Evolutionary conservation across 257 asterid genomes (phyloP).

Genomic region (Plantago elongata): DNA sequence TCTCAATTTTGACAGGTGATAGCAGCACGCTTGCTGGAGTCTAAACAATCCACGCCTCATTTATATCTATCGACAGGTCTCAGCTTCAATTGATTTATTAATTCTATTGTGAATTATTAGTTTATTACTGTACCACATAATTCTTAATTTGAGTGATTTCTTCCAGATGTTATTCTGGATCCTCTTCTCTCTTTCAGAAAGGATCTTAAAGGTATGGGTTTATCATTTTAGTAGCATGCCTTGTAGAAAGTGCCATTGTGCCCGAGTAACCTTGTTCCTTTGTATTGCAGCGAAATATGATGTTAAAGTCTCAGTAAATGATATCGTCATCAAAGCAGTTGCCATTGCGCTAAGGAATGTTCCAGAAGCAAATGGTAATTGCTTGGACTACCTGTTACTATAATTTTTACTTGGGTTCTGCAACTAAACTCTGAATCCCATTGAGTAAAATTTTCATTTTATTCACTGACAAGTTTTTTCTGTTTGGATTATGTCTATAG

Average conservation of each 20-base stretch:
- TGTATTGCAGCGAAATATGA: conserved; percentile 67
- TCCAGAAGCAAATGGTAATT: conserved; percentile 93
- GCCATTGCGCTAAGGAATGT: conserved; percentile 83
- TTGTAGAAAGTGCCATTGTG: conserved; percentile 19
- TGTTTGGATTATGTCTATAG: too few relatives aligned
- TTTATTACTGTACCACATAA: conserved; percentile 19
- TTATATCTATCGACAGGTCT: conserved; percentile 88
- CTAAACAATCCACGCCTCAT: conserved; percentile 94
- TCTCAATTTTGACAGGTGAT: conserved; percentile 55
- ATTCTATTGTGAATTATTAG: conserved; percentile 14
- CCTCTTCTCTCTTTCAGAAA: conserved; percentile 91
- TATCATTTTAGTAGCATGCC: conserved; percentile 16
- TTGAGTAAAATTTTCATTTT: too few relatives aligned
- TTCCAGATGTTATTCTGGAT: conserved; percentile 85
- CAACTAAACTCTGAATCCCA: too few relatives aligned
- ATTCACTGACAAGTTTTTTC: too few relatives aligned
- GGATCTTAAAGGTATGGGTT: conserved; percentile 78
- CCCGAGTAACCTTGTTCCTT: conserved; percentile 19
- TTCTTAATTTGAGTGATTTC: conserved; percentile 26
- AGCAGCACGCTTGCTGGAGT: conserved; percentile 90
- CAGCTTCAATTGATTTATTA: conserved; percentile 14
- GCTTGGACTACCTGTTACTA: too few relatives aligned
- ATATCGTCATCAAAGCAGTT: conserved; percentile 86
- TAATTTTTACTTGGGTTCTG: too few relatives aligned
- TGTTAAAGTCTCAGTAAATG: conserved; percentile 92